Conservation (phyloP, 1,284 basidiomycete species). For the Psilocybe mexicana region DNA sequence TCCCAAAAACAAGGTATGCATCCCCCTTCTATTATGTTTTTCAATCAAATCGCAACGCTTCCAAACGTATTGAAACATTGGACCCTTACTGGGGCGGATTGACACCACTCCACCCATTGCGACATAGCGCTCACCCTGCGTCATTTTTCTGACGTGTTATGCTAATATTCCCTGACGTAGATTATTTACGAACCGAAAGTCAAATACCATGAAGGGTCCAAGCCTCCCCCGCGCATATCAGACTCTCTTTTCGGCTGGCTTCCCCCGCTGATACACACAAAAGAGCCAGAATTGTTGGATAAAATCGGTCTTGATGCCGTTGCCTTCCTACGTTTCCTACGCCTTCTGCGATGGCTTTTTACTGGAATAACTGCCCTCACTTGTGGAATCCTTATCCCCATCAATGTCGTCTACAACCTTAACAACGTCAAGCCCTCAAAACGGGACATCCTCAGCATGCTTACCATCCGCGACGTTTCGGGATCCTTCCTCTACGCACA, state of each 20-base stretch:
- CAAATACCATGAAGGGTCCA: constrained; percentile 86
- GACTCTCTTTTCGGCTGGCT: constrained; percentile 88
- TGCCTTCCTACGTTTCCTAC: constrained; percentile 88
- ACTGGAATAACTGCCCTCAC: constrained; percentile 64
- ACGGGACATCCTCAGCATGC: constrained; percentile 68
- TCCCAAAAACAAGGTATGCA: constrained; percentile 71
- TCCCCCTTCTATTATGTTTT: not conserved
- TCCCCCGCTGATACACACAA: constrained; percentile 79
- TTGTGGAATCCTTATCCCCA: constrained; percentile 78
- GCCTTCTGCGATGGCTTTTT: constrained; percentile 85
- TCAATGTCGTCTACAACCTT: constrained; percentile 71
- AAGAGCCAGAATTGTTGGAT: constrained; percentile 86
- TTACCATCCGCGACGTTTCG: constrained; percentile 77
- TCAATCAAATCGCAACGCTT: not conserved
- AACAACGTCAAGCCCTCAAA: constrained; percentile 49
- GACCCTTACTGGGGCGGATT: not conserved
- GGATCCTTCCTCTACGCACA: constrained; percentile 74
- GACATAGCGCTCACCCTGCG: not conserved
- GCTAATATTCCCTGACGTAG: constrained; percentile 23
- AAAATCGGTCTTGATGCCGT: constrained; percentile 95
- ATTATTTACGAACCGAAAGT: constrained; percentile 81
- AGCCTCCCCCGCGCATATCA: constrained; percentile 79
- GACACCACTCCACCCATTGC: not conserved
- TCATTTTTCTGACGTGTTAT: constrained; percentile 2
- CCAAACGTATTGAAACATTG: too few relatives aligned